Base-by-base conservation (phyloP, 352 stramenopile species). In the Phytopythium montanum region DNA sequence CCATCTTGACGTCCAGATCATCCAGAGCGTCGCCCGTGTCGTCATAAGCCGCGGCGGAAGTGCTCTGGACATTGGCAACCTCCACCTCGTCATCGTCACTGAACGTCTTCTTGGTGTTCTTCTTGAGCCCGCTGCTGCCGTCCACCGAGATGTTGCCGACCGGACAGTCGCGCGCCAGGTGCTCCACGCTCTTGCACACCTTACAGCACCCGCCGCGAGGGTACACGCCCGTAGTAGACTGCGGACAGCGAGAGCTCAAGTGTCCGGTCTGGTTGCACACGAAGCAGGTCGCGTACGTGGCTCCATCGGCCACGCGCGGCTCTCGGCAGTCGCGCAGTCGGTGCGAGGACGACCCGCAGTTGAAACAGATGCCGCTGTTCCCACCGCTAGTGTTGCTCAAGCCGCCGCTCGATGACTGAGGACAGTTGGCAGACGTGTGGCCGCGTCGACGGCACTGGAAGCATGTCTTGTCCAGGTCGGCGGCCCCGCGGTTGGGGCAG, bases 191-290 rank as follows among this genome's bases (percentile, higher is more conserved):
- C 68, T 87, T 84, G 67, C 85, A 94, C 28, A 97, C 61, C 65
- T 96, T 95, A 61, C 89, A 97, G 70, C 85, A 92, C 39, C 89
- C 89, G 56, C 89, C 89, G 56, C 89, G 93, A 45, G 87, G 87
- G 70, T 96, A 96, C 50, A 96, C 87, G 56, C 87, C 87, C 42
- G 87, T 94, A 52, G 73, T 90, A 50, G 90, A 95, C 69, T 95
- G 66, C 41, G 86, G 82, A 56, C 89, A 97, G 67, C 88, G 84
- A 56, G 76, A 80, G 65, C 87, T 95, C 62, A 97, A 66, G 64
- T 97, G 89, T 42, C 89, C 89, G 29, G 81, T 87, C 59, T 90
- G 74, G 54, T 85, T 73, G 69, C 89, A 97, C 41, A 97, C 81
- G 63, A 96, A 97, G 69, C 89, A 97, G 56, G 80, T 91, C 23